Base-by-base conservation (phyloP, 306 rosid species). In the Prosopis cineraria region DNA sequence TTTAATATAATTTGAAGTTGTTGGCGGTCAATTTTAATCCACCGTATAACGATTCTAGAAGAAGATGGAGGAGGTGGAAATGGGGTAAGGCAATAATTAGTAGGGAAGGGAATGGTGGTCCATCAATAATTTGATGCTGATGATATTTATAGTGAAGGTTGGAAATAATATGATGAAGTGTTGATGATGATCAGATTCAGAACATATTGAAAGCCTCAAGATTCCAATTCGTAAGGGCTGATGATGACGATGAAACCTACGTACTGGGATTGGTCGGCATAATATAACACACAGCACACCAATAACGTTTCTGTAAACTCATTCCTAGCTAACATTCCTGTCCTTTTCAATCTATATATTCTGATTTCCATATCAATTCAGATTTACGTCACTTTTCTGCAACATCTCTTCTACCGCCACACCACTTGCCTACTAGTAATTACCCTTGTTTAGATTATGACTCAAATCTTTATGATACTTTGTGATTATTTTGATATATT, bases 181-280 rank as follows among this genome's bases (percentile, higher is more conserved):
- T n/a, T n/a, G n/a, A n/a, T n/a, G n/a, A n/a, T n/a, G n/a, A n/a
- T n/a, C n/a, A n/a, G n/a, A n/a, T n/a, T 52, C 59, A 52, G 27
- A 50, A 41, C 47, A 50, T 17, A n/a, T n/a, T n/a, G n/a, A 37
- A 60, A 19, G 40, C 33, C 10, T 59, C 4, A 59, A 59, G n/a
- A 59, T 59, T 67, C 40, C 41, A 6, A 71, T 76, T 81, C 64
- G 37, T 76, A 34, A 79, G 71, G 72, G 82, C 73, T 83, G 7
- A 48, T 16, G 30, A 85, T 6, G 24, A 34, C 5, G 37, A 37
- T 37, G 40, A 37, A 41, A 78, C 79, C 80, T 71, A 48, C 9
- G n/a, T n/a, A 5, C 79, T 80, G 87, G 81, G 84, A 70, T 83
- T 88, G 91, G 93, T 89, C 90, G 91, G 96, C 77, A 80, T 74